Evolutionary conservation across 192 early-diverging fungal species (phyloP).

Genomic region (Cladochytrium replicatum): DNA sequence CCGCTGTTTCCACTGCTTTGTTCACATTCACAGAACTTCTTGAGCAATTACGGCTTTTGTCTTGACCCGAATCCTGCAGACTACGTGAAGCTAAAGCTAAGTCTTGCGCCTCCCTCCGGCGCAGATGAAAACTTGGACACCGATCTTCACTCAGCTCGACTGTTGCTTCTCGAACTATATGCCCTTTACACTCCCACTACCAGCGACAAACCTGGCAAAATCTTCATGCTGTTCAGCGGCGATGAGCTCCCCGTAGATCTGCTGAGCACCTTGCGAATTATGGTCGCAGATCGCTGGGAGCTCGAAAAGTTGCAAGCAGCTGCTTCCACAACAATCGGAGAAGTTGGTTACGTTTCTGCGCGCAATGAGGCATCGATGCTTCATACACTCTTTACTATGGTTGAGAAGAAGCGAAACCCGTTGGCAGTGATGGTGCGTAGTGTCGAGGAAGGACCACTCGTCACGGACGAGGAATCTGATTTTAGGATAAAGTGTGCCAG

Average conservation of each 20-base stretch:
- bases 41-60: conserved; percentile 42
- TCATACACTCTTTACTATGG: too few species aligned
- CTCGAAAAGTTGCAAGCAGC: conserved; percentile 7
- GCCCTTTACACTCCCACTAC: too few species aligned
- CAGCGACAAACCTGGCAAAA: too few species aligned
- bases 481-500: too few species aligned
- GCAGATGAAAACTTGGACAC: conserved; percentile 1
- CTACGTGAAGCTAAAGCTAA: conserved; percentile 34
- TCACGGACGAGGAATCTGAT: too few species aligned
- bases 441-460: too few species aligned
- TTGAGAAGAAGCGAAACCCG: too few species aligned
- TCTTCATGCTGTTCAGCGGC: conserved; percentile 31
- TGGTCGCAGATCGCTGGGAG: conserved; percentile 26
- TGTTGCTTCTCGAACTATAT: conserved; percentile 29
- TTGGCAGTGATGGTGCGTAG: too few species aligned
- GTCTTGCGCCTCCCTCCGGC: conserved; percentile 7
- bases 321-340: too few species aligned
- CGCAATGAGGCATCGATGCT: too few species aligned
- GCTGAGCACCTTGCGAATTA: conserved; percentile 16
- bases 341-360: too few species aligned
- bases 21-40: conserved; percentile 20
- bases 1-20: neutral
- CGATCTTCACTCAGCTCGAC: conserved; percentile 2
- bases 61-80: conserved; percentile 37
- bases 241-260: conserved; percentile 17